phyloP scores from a whole-genome alignment of 164 flowering plant species.

The Aristolochia fimbriata region DNA sequence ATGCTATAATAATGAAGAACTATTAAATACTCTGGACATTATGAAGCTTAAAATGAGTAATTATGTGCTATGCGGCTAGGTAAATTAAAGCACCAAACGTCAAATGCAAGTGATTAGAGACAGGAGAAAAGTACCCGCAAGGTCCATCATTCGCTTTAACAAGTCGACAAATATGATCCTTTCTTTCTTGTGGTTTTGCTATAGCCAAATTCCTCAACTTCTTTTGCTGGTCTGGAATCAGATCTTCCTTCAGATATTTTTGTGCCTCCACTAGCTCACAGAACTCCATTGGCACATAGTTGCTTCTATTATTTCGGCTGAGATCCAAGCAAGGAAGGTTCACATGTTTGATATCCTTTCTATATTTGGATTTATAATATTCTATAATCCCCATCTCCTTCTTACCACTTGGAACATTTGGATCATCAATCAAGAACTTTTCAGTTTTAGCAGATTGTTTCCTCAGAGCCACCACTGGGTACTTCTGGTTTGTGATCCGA shows the following conservation, averaged over 20 bases:
- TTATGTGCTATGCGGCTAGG: neutral
- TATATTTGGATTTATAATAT: constrained; percentile 43
- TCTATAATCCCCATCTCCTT: constrained; percentile 22
- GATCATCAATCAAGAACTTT: constrained; percentile 21
- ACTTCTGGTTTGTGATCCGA: constrained; percentile 46
- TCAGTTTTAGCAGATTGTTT: constrained; percentile 8
- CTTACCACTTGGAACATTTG: constrained; percentile 20
- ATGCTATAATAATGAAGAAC: neutral
- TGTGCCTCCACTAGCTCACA: constrained; percentile 66
- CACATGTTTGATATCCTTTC: constrained; percentile 19
- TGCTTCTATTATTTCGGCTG: constrained; percentile 30
- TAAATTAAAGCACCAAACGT: neutral
- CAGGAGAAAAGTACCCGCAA: constrained; percentile 40
- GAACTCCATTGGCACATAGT: constrained; percentile 70
- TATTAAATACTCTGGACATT: neutral
- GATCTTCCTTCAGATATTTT: constrained; percentile 43
- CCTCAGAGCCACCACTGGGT: constrained; percentile 36
- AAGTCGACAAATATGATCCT: constrained; percentile 30
- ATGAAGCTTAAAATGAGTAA: neutral
- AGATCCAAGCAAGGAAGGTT: constrained; percentile 62
- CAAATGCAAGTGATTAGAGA: neutral
- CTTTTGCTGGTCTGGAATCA: constrained; percentile 18
- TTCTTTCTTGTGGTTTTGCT: constrained; percentile 26
- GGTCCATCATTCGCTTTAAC: constrained; percentile 41
- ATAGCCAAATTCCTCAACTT: constrained; percentile 26